phyloP scores from a whole-genome alignment of 768 basidiomycete genomes.

The Tylopilus sp. region DNA sequence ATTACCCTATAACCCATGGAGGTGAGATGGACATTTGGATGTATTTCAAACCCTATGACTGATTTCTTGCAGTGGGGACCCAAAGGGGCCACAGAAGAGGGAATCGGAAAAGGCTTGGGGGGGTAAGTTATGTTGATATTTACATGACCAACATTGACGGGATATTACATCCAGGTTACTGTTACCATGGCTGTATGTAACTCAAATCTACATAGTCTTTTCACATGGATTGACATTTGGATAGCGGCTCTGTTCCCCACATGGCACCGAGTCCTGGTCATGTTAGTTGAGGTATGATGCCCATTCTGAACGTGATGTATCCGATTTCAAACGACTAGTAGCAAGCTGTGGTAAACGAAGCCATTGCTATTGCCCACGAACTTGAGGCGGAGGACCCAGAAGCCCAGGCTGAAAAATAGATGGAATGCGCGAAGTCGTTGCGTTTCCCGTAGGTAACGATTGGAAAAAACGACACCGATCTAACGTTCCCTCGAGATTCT shows the following conservation, averaged over 20 bases:
- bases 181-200: slow-evolving; percentile 17
- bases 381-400: neutral
- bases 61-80: slow-evolving; percentile 11
- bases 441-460: slow-evolving; percentile 15
- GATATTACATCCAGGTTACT: slow-evolving; percentile 11
- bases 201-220: neutral
- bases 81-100: slow-evolving; percentile 3
- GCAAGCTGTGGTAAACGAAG: slow-evolving; percentile 18
- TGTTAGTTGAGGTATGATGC: slow-evolving; percentile 13
- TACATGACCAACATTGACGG: neutral
- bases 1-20: slow-evolving; percentile 9
- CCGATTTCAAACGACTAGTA: neutral
- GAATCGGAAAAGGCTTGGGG: slow-evolving; percentile 6
- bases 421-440: slow-evolving; percentile 9
- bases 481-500: slow-evolving; percentile 7
- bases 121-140: slow-evolving; percentile 4
- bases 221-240: neutral
- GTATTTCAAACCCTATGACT: neutral
- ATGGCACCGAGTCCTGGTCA: slow-evolving; percentile 16
- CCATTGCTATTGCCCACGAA: slow-evolving; percentile 10
- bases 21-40: neutral
- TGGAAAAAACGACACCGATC: neutral
- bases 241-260: slow-evolving; percentile 21
- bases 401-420: slow-evolving; percentile 5
- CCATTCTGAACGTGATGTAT: neutral